Conservation (phyloP, 2,329 filamentous ascomycete genomes). For the Aspergillus tubingensis region DNA sequence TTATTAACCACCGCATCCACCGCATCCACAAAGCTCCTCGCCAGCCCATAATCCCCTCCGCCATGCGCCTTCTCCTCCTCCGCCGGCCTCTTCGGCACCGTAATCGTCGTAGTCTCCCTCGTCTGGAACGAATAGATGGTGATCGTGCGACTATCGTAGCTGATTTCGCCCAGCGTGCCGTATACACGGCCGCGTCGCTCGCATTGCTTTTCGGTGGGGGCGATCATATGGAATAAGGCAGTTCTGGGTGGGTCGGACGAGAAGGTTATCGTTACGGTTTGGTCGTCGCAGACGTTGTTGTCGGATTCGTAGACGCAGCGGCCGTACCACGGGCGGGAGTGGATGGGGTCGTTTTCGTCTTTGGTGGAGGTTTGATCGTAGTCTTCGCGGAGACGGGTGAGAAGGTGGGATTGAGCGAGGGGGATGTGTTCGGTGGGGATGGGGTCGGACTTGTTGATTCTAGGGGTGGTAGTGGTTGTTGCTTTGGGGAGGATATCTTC, state of each 20-base stretch:
- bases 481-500: slow-evolving; percentile 65
- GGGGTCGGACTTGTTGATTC: neutral
- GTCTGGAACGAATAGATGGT: slow-evolving; percentile 71
- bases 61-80: slow-evolving; percentile 64
- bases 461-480: neutral
- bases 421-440: neutral
- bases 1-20: slow-evolving; percentile 76
- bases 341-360: slow-evolving; percentile 48
- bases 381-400: slow-evolving; percentile 54
- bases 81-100: slow-evolving; percentile 62
- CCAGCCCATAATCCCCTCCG: slow-evolving; percentile 77
- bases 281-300: slow-evolving; percentile 93
- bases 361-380: slow-evolving; percentile 49
- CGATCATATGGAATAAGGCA: slow-evolving; percentile 91
- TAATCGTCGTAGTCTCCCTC: slow-evolving; percentile 53
- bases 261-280: slow-evolving; percentile 78
- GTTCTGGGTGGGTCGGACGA: slow-evolving; percentile 69
- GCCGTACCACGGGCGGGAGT: slow-evolving; percentile 69
- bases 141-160: slow-evolving; percentile 79
- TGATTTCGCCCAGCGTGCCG: slow-evolving; percentile 81
- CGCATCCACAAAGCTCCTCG: slow-evolving; percentile 78
- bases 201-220: slow-evolving; percentile 83
- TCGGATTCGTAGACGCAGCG: slow-evolving; percentile 93
- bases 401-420: slow-evolving; percentile 54
- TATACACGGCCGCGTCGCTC: slow-evolving; percentile 83